Base-by-base conservation (phyloP, 345 rosid species). In the Linum usitatissimum region DNA sequence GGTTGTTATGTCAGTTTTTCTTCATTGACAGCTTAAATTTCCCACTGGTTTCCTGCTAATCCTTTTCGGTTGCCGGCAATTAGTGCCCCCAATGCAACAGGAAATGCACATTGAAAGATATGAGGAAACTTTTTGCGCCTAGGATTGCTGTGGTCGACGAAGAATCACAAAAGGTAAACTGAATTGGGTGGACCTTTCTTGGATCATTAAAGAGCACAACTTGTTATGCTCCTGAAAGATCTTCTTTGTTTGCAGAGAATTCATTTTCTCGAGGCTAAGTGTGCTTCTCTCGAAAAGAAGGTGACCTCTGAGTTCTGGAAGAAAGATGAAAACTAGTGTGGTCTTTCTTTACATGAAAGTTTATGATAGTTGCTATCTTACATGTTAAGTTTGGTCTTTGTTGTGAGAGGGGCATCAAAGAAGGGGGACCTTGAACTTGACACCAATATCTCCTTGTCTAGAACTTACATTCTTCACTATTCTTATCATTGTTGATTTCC, bases 81-180 rank as follows among this genome's bases (percentile, higher is more conserved):
- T 60, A 91, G 98, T 88, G 98, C 73, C 98, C 96, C 48, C 95
- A 84, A 71, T 92, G 98, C 78, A 92, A 85, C 28, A 65, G 68
- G 51, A 75, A 66, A 57, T 80, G 88, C 72, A 68, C 76, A 12
- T 55, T 83, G 48, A 83, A 80, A 70, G 95, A 80, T 65, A 73
- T 92, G 2, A 72, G 96, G 70, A 92, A 83, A 53, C 78, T 88
- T 6, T 91, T 73, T 79, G 91, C 89, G 9, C 78, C 95, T 6
- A 73, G 77, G 75, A 65, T 92, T 83, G 81, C 78, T 62, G 87
- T 84, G n/a, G 76, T 84, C 18, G 96, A 92, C 57, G 87, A 78
- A 54, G 93, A 86, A 70, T 71, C 93, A 2, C 88, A 79, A 18
- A 85, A 79, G 92, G 98, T 85, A 20, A 20, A 31, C 10, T 18